Evolutionary conservation across 2,329 filamentous ascomycete genomes (phyloP).

Genomic region (Paecilomyces fulvus): DNA sequence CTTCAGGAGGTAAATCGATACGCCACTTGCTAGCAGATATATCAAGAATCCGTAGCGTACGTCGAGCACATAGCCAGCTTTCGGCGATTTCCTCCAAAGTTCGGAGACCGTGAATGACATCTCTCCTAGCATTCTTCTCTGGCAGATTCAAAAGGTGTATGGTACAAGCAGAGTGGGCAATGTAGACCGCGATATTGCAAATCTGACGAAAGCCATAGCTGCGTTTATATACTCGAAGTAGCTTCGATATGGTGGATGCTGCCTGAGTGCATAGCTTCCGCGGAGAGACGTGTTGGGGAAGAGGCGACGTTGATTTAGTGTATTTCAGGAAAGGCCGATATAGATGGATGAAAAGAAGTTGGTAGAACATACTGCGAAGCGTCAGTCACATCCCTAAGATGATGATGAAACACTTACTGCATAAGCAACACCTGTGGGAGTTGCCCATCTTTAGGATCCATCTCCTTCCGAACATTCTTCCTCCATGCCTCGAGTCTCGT

Average conservation of each 20-base stretch:
- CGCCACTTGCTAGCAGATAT: slow-evolving; percentile 84
- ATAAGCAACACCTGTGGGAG: slow-evolving; percentile 72
- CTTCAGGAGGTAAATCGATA: slow-evolving; percentile 78
- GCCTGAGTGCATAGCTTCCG: slow-evolving; percentile 86
- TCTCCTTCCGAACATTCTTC: slow-evolving; percentile 69
- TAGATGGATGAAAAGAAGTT: slow-evolving; percentile 88
- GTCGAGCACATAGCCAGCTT: slow-evolving; percentile 81
- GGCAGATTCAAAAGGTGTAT: slow-evolving; percentile 90
- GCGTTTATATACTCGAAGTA: slow-evolving; percentile 91
- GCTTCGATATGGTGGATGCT: slow-evolving; percentile 79
- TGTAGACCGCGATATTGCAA: slow-evolving; percentile 94
- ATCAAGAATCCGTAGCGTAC: slow-evolving; percentile 76
- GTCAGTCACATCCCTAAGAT: slow-evolving; percentile 19
- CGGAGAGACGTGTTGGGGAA: slow-evolving; percentile 81
- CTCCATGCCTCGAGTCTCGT: slow-evolving; percentile 85
- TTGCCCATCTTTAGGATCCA: slow-evolving; percentile 83
- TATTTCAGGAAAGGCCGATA: slow-evolving; percentile 95
- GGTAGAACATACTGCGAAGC: slow-evolving; percentile 79
- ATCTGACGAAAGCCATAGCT: slow-evolving; percentile 87
- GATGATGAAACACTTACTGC: slow-evolving; percentile 58
- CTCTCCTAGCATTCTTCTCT: slow-evolving; percentile 80
- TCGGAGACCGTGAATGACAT: slow-evolving; percentile 83
- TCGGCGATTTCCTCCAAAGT: slow-evolving; percentile 94
- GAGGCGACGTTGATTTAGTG: slow-evolving; percentile 66
- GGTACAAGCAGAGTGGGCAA: slow-evolving; percentile 86